Evolutionary conservation across 441 rosid genomes (phyloP).

Genomic region (Pelargonium hybrid): DNA sequence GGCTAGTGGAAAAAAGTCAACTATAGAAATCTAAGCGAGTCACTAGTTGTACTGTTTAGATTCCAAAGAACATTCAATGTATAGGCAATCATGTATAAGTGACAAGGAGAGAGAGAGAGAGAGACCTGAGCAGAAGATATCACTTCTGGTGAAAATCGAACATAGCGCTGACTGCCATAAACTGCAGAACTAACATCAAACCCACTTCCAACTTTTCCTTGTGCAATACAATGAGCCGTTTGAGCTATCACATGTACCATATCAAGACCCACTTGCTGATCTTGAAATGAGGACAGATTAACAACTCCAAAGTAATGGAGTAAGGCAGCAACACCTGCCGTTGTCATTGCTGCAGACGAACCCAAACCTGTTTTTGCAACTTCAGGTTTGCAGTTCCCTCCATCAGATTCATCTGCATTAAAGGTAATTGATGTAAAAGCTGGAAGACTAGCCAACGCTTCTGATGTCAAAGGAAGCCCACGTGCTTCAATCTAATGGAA

Average conservation of each 20-base stretch:
- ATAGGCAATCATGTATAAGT: neutral
- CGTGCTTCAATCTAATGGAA: slow-evolving; percentile 64
- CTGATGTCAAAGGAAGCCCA: slow-evolving; percentile 80
- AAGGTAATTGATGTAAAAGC: slow-evolving; percentile 82
- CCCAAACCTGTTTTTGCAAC: slow-evolving; percentile 99
- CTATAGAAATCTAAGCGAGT: too few relatives aligned
- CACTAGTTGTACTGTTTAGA: too few relatives aligned
- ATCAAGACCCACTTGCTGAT: slow-evolving; percentile 38
- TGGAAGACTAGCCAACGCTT: slow-evolving; percentile 63
- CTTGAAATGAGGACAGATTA: slow-evolving; percentile 45
- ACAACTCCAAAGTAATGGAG: slow-evolving; percentile 83
- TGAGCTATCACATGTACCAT: slow-evolving; percentile 76
- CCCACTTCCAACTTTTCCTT: slow-evolving; percentile 98
- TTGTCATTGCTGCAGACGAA: slow-evolving; percentile 97
- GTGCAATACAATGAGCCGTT: slow-evolving; percentile 91
- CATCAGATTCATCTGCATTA: slow-evolving; percentile 52
- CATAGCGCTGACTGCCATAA: slow-evolving; percentile 88
- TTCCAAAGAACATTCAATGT: too few relatives aligned
- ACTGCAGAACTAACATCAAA: slow-evolving; percentile 98
- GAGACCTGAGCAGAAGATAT: slow-evolving; percentile 77
- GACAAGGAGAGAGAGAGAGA: slow-evolving; percentile 11
- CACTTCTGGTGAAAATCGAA: slow-evolving; percentile 87
- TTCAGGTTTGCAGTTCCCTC: slow-evolving; percentile 72
- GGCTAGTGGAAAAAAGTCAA: too few relatives aligned
- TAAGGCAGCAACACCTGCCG: slow-evolving; percentile 85